Conservation (phyloP, 1,284 basidiomycete species). For the Tilletia setariae region DNA sequence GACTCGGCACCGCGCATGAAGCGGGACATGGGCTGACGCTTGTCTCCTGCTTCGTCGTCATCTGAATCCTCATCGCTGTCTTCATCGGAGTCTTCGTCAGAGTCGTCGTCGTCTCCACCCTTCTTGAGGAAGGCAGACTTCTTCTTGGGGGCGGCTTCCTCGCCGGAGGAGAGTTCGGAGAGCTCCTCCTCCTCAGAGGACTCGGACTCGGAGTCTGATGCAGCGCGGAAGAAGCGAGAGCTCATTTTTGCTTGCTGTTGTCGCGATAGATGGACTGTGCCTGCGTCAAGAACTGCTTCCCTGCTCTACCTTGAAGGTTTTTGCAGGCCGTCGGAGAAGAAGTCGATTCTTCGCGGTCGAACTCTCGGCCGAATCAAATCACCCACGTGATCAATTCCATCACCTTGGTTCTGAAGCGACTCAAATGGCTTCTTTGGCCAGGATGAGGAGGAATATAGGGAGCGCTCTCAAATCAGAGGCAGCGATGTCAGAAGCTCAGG, state of each 20-base stretch:
- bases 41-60: slow-evolving; percentile 7
- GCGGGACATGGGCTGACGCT: slow-evolving; percentile 38
- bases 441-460: too few relatives aligned
- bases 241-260: slow-evolving; percentile 32
- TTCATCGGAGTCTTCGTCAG: slow-evolving; percentile 23
- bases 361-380: too few relatives aligned
- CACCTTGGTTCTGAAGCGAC: too few relatives aligned
- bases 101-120: slow-evolving; percentile 28
- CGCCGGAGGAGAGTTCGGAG: slow-evolving; percentile 48
- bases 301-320: too few relatives aligned
- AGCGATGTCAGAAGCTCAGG: too few relatives aligned
- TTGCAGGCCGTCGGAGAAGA: too few relatives aligned
- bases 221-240: slow-evolving; percentile 50
- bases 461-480: too few relatives aligned
- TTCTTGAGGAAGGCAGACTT: slow-evolving; percentile 25
- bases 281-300: too few relatives aligned
- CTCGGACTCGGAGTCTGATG: slow-evolving; percentile 53
- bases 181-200: slow-evolving; percentile 51
- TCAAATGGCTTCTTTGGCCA: too few relatives aligned
- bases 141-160: slow-evolving; percentile 37
- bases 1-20: slow-evolving; percentile 51
- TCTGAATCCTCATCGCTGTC: slow-evolving; percentile 21
- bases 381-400: too few relatives aligned
- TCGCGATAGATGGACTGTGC: too few relatives aligned
- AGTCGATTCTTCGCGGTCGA: too few relatives aligned